Conservation (phyloP, 73 alveolate species). For the Paramecium caudatum region DNA sequence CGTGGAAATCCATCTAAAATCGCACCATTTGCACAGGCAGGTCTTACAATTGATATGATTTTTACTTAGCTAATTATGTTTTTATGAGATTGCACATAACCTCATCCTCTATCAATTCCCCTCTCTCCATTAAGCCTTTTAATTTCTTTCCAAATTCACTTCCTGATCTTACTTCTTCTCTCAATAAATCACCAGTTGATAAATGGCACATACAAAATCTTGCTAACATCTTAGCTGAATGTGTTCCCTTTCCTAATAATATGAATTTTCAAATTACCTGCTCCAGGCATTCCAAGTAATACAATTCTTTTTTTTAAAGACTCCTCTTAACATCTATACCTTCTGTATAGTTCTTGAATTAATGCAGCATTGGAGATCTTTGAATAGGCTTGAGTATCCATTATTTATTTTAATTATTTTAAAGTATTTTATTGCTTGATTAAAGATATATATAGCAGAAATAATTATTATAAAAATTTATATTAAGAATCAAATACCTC, state of each 20-base stretch:
- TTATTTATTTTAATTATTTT: constrained; percentile 3
- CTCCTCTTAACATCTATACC: constrained; percentile 57
- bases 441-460: constrained; percentile 28
- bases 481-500: constrained; percentile 16
- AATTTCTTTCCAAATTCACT: constrained; percentile 87
- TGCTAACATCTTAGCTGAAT: constrained; percentile 66
- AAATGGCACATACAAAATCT: constrained; percentile 79
- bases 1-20: constrained; percentile 92
- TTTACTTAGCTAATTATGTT: constrained; percentile 69
- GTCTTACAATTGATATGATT: constrained; percentile 69
- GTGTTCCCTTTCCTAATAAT: constrained; percentile 75
- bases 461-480: constrained; percentile 45
- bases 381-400: constrained; percentile 54
- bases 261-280: constrained; percentile 1
- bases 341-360: constrained; percentile 42
- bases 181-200: constrained; percentile 89
- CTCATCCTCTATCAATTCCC: constrained; percentile 88
- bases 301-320: constrained; percentile 7
- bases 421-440: background rate
- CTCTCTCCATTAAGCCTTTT: constrained; percentile 87
- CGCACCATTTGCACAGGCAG: constrained; percentile 89
- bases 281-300: constrained; percentile 69
- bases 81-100: constrained; percentile 80
- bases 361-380: constrained; percentile 49
- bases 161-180: constrained; percentile 89